Percentiles rank a stretch among this genome's conserved stretches.
These are phyloP conservation scores for Plasmodium coatneyi DNA, from an alignment of 169 alveolate genomes.

Conservation along the genomic window DNA sequence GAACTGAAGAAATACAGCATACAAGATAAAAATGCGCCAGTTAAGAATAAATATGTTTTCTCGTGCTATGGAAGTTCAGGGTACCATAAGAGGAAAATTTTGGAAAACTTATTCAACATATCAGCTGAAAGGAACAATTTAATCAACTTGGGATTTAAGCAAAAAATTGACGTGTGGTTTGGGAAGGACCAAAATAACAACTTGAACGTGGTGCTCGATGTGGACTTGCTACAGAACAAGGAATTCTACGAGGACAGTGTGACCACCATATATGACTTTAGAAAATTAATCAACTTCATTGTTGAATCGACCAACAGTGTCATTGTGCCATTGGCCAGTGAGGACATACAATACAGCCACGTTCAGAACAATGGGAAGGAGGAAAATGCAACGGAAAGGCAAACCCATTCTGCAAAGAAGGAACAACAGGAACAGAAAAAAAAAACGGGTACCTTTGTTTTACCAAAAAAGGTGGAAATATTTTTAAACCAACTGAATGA, in stretches of 20 bases:
- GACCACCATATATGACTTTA: constrained; percentile 22
- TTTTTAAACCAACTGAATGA: constrained; percentile 40
- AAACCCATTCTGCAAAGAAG: background rate
- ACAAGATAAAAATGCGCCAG: background rate
- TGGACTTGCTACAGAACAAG: constrained; percentile 44
- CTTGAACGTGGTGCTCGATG: constrained; percentile 35
- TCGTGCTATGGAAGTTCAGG: constrained; percentile 66
- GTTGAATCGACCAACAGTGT: constrained; percentile 36
- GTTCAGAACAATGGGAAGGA: background rate
- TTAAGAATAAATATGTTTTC: constrained; percentile 34
- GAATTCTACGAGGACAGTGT: constrained; percentile 7
- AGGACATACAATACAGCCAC: background rate
- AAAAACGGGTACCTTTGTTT: background rate
- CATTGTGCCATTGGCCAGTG: constrained; percentile 27
- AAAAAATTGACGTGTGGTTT: constrained; percentile 55
- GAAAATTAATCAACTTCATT: constrained; percentile 20
- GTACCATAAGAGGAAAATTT: constrained; percentile 4
- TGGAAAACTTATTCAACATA: constrained; percentile 32
- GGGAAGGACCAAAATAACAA: constrained; percentile 32
- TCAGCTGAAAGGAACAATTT: background rate
- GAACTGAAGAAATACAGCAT: constrained; percentile 12
- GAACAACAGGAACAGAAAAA: background rate
- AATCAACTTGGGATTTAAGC: constrained; percentile 43
- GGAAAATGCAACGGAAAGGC: background rate
- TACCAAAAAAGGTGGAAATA: constrained; percentile 34